Evolutionary conservation across 306 rosid genomes (phyloP).

Genomic region (Fragaria iinumae): DNA sequence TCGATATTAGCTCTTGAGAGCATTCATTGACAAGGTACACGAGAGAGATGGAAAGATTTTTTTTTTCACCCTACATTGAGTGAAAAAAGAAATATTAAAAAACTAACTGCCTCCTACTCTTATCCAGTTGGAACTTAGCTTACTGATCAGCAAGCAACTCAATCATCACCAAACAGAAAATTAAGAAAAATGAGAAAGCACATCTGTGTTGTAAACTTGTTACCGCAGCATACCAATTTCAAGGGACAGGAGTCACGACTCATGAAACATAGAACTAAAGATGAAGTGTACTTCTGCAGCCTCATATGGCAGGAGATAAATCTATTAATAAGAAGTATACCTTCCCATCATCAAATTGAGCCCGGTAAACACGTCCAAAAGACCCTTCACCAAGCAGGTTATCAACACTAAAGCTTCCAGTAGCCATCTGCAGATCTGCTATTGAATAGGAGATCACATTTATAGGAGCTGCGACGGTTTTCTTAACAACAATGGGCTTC

Average conservation of each 20-base stretch:
- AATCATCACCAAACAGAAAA: not conserved
- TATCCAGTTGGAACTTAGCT: not conserved
- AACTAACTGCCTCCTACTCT: not conserved
- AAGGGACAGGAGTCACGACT: not conserved
- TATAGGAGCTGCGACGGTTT: conserved; percentile 45
- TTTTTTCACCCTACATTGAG: not conserved
- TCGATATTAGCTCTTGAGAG: not conserved
- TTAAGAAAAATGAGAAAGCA: not conserved
- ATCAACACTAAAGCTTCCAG: conserved; percentile 90
- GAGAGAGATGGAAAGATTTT: not conserved
- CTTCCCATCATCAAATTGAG: conserved; percentile 88
- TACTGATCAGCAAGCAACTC: not conserved
- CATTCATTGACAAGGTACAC: not conserved
- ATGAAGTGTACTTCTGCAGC: not conserved
- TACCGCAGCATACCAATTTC: not conserved
- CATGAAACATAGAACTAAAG: not conserved
- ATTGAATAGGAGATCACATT: conserved; percentile 78
- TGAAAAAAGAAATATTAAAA: conserved; percentile 2
- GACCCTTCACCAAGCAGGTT: conserved; percentile 91
- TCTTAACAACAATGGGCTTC: conserved; percentile 55
- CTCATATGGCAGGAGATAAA: conserved; percentile 6
- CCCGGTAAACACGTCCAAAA: conserved; percentile 92
- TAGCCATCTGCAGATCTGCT: conserved; percentile 96
- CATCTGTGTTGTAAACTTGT: not conserved
- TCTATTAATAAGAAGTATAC: conserved; percentile 34